Base-by-base conservation (phyloP, 208 protist genomes). In the Porcisia deanei region DNA sequence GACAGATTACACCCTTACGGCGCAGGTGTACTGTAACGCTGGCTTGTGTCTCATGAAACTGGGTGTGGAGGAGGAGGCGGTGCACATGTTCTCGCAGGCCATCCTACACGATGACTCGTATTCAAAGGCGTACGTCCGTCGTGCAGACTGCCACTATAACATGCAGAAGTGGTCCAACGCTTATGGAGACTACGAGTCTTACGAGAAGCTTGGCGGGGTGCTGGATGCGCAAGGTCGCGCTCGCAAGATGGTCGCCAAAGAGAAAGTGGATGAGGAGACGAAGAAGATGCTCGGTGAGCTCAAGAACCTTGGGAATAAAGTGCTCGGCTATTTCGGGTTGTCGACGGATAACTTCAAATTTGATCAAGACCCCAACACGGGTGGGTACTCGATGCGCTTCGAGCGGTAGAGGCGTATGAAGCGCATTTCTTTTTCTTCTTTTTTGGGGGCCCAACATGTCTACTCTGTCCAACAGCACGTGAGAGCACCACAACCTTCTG, bases 321-420 rank as follows among this genome's bases (percentile, higher is more conserved):
- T 99, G 47, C 85, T 99, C 10, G 96, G 97, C 30, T 97, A 96
- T 73, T 99, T 99, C 85, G 98, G 98, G 14, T 72, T 99, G 16
- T 98, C 90, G 3, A 97, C 97, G 16, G 97, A 99, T 71, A 99
- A 99, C 85, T 99, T 99, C 80, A 96, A 99, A 85, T 96, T 99
- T 64, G 90, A 98, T 67, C 97, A 99, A 81, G 97, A 99, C 83
- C 93, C 94, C 16, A 89, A 88, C 59, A 92, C 88, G 8, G 98
- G 97, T 16, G 88, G 88, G 41, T 99, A 99, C 79, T 97, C 92
- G 34, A 91, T 99, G 89, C 96, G 97, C 16, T 98, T 98, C 74
- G 93, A 98, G 78, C 87, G 86, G 3, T 82, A 49, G 39, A 5
- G 37, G 45, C 16, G 53, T 61, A 39, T 65, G 69, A 37, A 22